A percentile compares a stretch with the other conserved stretches of the same genome.
Conservation (phyloP, 2,329 filamentous ascomycete species). For the Pyricularia grisea region DNA sequence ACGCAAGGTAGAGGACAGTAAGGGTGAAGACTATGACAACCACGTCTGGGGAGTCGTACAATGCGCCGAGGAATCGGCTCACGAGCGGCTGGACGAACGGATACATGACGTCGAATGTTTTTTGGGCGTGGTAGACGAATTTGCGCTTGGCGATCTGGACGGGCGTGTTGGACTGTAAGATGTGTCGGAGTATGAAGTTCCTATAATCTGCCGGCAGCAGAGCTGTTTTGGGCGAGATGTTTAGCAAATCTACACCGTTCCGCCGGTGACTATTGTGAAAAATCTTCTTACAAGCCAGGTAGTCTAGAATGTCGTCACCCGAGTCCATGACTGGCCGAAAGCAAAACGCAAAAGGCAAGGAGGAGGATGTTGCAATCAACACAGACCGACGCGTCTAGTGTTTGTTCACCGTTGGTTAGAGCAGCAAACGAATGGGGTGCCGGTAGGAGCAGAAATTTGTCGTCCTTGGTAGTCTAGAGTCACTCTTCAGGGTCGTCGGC, state of each 20-base stretch:
- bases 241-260: neutral
- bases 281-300: neutral
- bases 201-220: slow-evolving; percentile 29
- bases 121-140: slow-evolving; percentile 18
- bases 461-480: neutral
- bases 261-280: neutral
- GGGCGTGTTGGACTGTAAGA: slow-evolving; percentile 35
- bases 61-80: slow-evolving; percentile 26
- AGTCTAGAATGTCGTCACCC: neutral
- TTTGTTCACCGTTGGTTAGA: neutral
- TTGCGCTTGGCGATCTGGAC: slow-evolving; percentile 30
- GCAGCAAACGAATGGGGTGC: neutral
- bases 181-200: slow-evolving; percentile 36
- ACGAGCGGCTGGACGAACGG: slow-evolving; percentile 33
- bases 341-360: neutral
- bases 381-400: neutral
- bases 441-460: neutral
- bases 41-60: slow-evolving; percentile 30
- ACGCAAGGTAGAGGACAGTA: slow-evolving; percentile 44
- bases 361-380: neutral
- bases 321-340: neutral
- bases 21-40: slow-evolving; percentile 38
- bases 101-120: slow-evolving; percentile 20
- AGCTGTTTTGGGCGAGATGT: slow-evolving; percentile 8
- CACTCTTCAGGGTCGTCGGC: neutral